Percentiles rank a stretch among this genome's conserved stretches.
phyloP scores from a whole-genome alignment of 164 flowering plant species.

The Annona cherimola region DNA sequence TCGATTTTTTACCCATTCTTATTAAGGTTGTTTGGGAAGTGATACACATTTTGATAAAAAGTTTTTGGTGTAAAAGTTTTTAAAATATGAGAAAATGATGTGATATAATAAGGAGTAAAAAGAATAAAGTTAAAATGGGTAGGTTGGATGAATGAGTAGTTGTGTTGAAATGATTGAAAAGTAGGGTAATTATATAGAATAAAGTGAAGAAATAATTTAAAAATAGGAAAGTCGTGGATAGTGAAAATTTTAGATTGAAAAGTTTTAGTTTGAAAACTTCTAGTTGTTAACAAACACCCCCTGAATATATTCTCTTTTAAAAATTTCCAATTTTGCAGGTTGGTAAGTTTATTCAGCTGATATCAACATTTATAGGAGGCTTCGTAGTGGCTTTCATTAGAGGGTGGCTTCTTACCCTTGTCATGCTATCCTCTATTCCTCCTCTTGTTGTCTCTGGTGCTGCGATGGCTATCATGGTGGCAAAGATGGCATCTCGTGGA shows the following conservation, averaged over 20 bases:
- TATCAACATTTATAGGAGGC: conserved; percentile 44
- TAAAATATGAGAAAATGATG: background rate
- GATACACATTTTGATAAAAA: background rate
- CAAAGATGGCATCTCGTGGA: conserved; percentile 42
- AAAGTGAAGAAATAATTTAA: too few relatives aligned
- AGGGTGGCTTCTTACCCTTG: conserved; percentile 51
- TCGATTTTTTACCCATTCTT: background rate
- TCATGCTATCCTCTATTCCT: conserved; percentile 36
- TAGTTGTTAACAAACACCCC: background rate
- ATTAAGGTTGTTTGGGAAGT: too few relatives aligned
- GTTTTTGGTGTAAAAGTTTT: background rate
- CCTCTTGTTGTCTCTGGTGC: conserved; percentile 36
- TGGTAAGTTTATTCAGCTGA: conserved; percentile 41
- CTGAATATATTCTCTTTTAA: background rate
- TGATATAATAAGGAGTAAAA: background rate
- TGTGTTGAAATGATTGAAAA: too few relatives aligned
- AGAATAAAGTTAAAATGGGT: too few relatives aligned
- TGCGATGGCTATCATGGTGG: conserved; percentile 23
- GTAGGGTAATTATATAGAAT: too few relatives aligned
- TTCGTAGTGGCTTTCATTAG: conserved; percentile 36
- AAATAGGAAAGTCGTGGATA: too few relatives aligned
- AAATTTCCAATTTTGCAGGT: conserved; percentile 23
- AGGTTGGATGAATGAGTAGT: too few relatives aligned
- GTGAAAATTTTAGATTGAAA: too few relatives aligned
- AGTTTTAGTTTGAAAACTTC: too few relatives aligned